phyloP scores from a whole-genome alignment of 371 early-diverging fungal genomes.

The Mortierella sp. region DNA sequence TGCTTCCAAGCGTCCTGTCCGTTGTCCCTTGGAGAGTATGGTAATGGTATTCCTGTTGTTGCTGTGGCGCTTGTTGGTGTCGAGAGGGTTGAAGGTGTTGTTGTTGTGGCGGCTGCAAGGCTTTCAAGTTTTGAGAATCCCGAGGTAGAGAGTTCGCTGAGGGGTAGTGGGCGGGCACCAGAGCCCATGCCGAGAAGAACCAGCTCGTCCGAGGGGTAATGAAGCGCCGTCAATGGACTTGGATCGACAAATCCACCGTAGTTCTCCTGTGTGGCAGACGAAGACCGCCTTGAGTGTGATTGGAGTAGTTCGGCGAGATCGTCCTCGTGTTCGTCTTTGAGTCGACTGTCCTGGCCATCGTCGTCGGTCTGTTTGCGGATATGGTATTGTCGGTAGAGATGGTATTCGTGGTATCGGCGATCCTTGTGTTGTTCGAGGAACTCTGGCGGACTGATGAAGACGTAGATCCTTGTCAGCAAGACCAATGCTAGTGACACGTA shows the following conservation, averaged over 20 bases:
- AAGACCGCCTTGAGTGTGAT: constrained; percentile 12
- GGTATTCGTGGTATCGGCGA: constrained; percentile 49
- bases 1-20: constrained; percentile 29
- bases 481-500: constrained; percentile 53
- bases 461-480: constrained; percentile 51
- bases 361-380: constrained; percentile 45
- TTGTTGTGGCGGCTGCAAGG: not conserved
- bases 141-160: constrained; percentile 15
- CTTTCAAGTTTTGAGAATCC: constrained; percentile 18
- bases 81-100: not conserved
- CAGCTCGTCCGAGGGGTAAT: constrained; percentile 40
- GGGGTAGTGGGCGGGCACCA: constrained; percentile 31
- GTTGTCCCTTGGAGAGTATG: constrained; percentile 10
- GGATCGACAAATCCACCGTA: not conserved
- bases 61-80: not conserved
- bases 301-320: constrained; percentile 1
- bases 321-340: constrained; percentile 15
- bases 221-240: constrained; percentile 15
- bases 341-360: not conserved
- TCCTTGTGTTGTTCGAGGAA: constrained; percentile 56
- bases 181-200: constrained; percentile 32
- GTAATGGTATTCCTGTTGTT: not conserved
- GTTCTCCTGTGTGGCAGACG: not conserved
- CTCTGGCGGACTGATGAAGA: constrained; percentile 55
- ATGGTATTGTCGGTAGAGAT: constrained; percentile 54